Base-by-base conservation (phyloP, 1,284 basidiomycete genomes). In the Fomitopsis palustris region DNA sequence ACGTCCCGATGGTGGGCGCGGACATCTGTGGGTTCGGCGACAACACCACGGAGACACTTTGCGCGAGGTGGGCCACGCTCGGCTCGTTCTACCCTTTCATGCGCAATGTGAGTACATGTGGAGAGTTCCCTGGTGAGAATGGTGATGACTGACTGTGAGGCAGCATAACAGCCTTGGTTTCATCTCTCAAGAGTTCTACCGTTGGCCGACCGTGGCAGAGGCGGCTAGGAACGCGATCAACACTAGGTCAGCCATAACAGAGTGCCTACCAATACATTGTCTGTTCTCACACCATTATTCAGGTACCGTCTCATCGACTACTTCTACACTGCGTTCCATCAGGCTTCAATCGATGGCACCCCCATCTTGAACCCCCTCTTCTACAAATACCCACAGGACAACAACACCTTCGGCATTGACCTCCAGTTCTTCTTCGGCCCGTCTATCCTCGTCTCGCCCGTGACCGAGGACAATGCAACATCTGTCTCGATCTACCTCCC, bases 71-170 rank as follows among this genome's bases (percentile, higher is more conserved):
- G 87, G 85, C 83, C 1, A 85, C 76, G 75, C 73, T 89, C 10
- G 86, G 86, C 3, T 86, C 84, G 0, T 88, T 89, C 70, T 85
- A 86, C 70, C 85, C 86, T 0, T 89, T 89, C 74, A 88, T 86
- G 81, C 78, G 87, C 17, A 84, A 88, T 64, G 85, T 86, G 58
- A 70, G 81, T 72, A 0, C 25, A 31, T 14, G 55, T 17, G 54
- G n/a, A 35, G 4, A 16, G 33, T 16, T 21, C 25, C 31, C 2
- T 33, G 33, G 38, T 42, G 16, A 37, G 38, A 23, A 5, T 54
- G 9, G 16, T 21, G 5, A 23, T 5, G 14, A 31, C 33, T 53
- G 10, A 42, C 43, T 31, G 14, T 21, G 17, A 5, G 8, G 10
- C 56, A 85, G 83, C 86, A 89, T 66, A 87, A 88, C 62, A 66